Evolutionary conservation across 768 basidiomycete genomes (phyloP).

Genomic region (Naganishia kalamii): DNA sequence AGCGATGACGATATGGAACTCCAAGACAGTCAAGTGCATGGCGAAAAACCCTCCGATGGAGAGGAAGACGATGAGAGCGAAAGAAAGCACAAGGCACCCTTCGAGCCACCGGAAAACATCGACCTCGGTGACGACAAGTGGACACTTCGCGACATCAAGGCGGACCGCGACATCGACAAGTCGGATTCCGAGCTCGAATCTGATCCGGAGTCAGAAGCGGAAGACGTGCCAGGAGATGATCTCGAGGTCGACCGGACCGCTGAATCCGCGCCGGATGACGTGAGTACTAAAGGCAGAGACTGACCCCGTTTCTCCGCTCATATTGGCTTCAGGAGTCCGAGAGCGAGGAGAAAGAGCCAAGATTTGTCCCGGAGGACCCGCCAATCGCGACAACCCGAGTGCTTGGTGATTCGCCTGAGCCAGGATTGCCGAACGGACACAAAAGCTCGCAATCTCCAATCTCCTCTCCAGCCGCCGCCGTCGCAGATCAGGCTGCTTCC

Average conservation of each 20-base stretch:
- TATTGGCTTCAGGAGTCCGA: slow-evolving; percentile 1
- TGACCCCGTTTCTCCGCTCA: neutral
- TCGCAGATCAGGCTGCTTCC: neutral
- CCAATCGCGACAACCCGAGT: neutral
- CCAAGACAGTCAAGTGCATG: slow-evolving; percentile 35
- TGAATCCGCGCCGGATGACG: neutral
- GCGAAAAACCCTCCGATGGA: neutral
- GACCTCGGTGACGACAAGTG: slow-evolving; percentile 3
- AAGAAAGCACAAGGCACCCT: slow-evolving; percentile 1
- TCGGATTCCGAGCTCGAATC: slow-evolving; percentile 26
- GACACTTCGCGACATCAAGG: slow-evolving; percentile 10
- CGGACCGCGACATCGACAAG: neutral
- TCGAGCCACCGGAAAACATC: slow-evolving; percentile 7
- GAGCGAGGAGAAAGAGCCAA: neutral
- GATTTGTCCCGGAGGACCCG: neutral
- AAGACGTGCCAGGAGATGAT: slow-evolving; percentile 1
- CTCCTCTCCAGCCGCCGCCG: neutral
- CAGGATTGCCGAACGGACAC: neutral
- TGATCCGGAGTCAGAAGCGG: slow-evolving; percentile 23
- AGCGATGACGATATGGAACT: slow-evolving; percentile 18
- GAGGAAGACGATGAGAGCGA: slow-evolving; percentile 17
- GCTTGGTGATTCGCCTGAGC: neutral
- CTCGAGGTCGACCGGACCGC: neutral
- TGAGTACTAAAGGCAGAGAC: neutral
- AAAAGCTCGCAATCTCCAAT: too few relatives aligned